Evolutionary conservation across 176 grass and related monocot genomes (phyloP).

Genomic region (Urochloa ruziziensis): DNA sequence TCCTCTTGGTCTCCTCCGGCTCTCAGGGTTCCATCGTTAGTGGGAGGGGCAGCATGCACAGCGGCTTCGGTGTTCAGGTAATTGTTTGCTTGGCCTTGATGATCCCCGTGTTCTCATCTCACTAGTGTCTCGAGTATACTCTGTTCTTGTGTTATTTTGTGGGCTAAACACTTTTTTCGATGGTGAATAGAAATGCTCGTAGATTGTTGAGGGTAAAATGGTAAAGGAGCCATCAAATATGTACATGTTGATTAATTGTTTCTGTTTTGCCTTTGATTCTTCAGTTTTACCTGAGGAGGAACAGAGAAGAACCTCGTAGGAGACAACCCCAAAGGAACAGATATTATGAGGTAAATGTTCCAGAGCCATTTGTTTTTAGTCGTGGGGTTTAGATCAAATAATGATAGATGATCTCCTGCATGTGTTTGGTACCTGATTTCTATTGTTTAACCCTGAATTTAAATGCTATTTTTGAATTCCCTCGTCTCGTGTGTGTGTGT

Average conservation of each 20-base stretch:
- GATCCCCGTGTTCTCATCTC: neutral
- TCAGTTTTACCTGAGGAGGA: constrained; percentile 42
- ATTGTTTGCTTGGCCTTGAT: neutral
- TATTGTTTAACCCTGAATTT: neutral
- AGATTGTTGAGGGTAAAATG: too few species aligned
- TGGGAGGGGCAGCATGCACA: neutral
- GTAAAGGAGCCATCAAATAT: neutral
- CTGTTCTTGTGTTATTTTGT: neutral
- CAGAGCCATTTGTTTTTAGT: neutral
- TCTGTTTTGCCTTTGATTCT: constrained; percentile 29
- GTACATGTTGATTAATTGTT: constrained; percentile 13
- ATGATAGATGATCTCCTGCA: neutral
- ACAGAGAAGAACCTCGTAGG: constrained; percentile 22
- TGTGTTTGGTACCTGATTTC: neutral
- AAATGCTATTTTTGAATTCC: too few species aligned
- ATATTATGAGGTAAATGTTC: constrained; percentile 26
- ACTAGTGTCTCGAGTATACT: neutral
- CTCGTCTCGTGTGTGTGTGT: too few species aligned
- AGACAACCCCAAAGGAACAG: neutral
- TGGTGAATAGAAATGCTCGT: too few species aligned
- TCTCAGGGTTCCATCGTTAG: neutral
- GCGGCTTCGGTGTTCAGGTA: constrained; percentile 15
- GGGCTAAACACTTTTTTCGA: too few species aligned
- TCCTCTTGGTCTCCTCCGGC: neutral
- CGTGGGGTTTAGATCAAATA: neutral